Base-by-base conservation (phyloP, 306 rosid genomes). In the Echinosophora koreensis region DNA sequence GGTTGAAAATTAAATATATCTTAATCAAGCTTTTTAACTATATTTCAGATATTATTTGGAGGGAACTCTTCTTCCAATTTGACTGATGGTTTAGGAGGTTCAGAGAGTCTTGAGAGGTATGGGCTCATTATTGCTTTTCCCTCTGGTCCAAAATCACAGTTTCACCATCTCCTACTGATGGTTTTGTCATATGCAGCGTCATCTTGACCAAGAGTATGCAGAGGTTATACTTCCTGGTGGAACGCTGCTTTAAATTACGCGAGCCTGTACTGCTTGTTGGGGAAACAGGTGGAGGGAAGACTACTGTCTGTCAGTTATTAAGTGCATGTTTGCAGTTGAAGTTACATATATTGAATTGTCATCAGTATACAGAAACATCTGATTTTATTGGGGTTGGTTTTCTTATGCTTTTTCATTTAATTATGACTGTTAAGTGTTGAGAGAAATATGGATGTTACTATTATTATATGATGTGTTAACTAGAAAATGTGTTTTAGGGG, bases 241-340 rank as follows among this genome's bases (percentile, higher is more conserved):
- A 89, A 32, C 94, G 97, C 64, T 95, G 98, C 86, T 86, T 80
- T 65, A 58, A 80, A 17, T 80, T 87, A 76, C 86, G 86, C 10
- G 98, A 95, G 76, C 98, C 98, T 73, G 97, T 90, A 54, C 93
- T 95, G 66, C 96, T 95, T 77, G 90, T 95, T 78, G 98, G 98
- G 81, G 97, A 95, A 84, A 95, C 98, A 3, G 98, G 98, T 80
- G 97, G 96, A 81, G 98, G 98, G 80, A 95, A 95, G 88, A 95
- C 98, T 61, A 95, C 97, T 22, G 94, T 95, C 58, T 95, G 98
- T 79, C 97, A 95, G 82, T 82, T 89, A 55, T 80, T 95, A 87
- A 92, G 93, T 87, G 80, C 83, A 67, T 61, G 66, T 81, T 82
- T 90, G 90, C 86, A 77, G 79, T 81, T 74, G 44, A 90, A 89